Conservation (phyloP, 2,329 filamentous ascomycete species). For the Aspergillus jensenii region DNA sequence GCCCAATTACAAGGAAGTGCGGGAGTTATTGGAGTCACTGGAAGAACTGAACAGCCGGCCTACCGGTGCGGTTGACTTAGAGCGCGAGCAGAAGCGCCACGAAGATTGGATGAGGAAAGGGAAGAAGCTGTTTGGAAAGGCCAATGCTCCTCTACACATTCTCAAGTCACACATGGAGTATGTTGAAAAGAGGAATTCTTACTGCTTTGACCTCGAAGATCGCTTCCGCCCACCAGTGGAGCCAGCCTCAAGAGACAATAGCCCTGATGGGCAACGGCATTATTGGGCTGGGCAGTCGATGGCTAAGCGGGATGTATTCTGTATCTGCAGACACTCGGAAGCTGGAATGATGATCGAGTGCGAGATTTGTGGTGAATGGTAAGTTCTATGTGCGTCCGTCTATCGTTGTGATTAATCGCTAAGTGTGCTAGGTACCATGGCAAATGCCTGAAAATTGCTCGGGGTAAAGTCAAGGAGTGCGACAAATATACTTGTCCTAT, state of each 20-base stretch:
- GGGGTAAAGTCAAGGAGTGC: conserved; percentile 96
- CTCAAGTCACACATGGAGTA: conserved; percentile 92
- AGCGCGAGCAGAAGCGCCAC: conserved; percentile 89
- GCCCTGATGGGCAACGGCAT: conserved; percentile 48
- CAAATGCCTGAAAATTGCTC: conserved; percentile 95
- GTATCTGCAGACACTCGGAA: conserved; percentile 89
- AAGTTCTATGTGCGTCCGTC: conserved; percentile 36
- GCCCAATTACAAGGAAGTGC: conserved; percentile 86
- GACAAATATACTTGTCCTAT: conserved; percentile 98
- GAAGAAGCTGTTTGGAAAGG: conserved; percentile 97
- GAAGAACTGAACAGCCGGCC: conserved; percentile 92
- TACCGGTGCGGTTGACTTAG: conserved; percentile 83
- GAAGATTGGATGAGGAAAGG: conserved; percentile 99
- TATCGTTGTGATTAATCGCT: conserved; percentile 17
- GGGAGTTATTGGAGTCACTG: conserved; percentile 81
- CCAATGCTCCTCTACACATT: conserved; percentile 94
- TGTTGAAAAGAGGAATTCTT: conserved; percentile 82
- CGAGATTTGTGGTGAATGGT: conserved; percentile 97
- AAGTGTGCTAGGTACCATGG: conserved; percentile 76
- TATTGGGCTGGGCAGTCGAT: conserved; percentile 51
- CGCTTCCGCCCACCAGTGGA: conserved; percentile 88
- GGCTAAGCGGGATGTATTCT: conserved; percentile 78
- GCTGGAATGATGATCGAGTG: conserved; percentile 99
- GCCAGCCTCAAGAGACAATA: conserved; percentile 81
- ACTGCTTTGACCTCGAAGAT: conserved; percentile 89